These are phyloP conservation scores for Phytophthora pseudosyringae DNA, from an alignment of 352 stramenopile genomes.

Conservation along the genomic window DNA sequence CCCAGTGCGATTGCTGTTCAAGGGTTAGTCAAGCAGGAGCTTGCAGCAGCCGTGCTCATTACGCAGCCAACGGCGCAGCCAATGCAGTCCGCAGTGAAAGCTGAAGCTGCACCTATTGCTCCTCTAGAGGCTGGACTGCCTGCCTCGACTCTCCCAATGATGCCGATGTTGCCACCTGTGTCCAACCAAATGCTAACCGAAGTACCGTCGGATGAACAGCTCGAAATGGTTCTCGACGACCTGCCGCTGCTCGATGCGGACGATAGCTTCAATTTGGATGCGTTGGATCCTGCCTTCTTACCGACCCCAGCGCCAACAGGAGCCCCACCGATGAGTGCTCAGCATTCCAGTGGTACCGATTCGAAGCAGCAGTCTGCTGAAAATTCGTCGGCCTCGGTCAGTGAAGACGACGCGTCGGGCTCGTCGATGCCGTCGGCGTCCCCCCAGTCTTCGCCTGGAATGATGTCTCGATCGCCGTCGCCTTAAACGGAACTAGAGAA, in stretches of 20 bases:
- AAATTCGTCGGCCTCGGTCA: slow-evolving; percentile 47
- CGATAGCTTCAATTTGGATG: slow-evolving; percentile 61
- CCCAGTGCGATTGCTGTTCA: not conserved
- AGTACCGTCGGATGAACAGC: slow-evolving; percentile 74
- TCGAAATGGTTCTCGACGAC: slow-evolving; percentile 75
- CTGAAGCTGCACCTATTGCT: slow-evolving; percentile 11
- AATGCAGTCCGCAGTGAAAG: slow-evolving; percentile 19
- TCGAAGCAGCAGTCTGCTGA: slow-evolving; percentile 54
- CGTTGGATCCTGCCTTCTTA: slow-evolving; percentile 40
- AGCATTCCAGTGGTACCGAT: slow-evolving; percentile 22
- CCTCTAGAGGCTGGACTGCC: not conserved
- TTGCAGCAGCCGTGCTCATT: not conserved
- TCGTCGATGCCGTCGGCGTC: slow-evolving; percentile 67
- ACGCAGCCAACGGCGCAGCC: slow-evolving; percentile 3
- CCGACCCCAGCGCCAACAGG: slow-evolving; percentile 30
- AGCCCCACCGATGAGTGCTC: slow-evolving; percentile 4
- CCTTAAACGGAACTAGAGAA: slow-evolving; percentile 31
- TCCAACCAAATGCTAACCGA: slow-evolving; percentile 43
- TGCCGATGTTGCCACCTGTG: slow-evolving; percentile 37
- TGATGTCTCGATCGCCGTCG: slow-evolving; percentile 68
- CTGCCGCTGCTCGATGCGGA: slow-evolving; percentile 78
- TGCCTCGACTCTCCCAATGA: slow-evolving; percentile 24
- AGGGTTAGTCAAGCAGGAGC: slow-evolving; percentile 16
- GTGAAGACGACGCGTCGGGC: slow-evolving; percentile 60
- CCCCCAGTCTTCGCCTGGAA: slow-evolving; percentile 53